Evolutionary conservation across 2,329 filamentous ascomycete species (phyloP).

Genomic region (Cercospora janseana): DNA sequence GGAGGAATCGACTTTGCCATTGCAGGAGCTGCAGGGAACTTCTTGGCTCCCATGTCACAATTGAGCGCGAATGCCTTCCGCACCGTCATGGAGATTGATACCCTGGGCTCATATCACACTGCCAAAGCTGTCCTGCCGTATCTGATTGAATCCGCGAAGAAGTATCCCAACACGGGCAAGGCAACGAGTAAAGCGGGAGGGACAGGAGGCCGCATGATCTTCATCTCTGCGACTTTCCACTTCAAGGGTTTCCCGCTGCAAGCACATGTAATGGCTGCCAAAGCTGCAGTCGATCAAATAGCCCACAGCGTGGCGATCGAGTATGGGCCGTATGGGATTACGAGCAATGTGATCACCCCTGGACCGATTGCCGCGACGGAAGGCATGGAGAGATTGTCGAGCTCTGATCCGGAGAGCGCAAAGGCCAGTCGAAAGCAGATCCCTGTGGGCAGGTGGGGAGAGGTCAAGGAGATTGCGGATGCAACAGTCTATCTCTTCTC

Average conservation of each 20-base stretch:
- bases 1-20: constrained; percentile 91
- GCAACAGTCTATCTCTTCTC: constrained; percentile 87
- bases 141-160: constrained; percentile 69
- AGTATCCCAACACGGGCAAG: constrained; percentile 60
- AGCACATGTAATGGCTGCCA: constrained; percentile 85
- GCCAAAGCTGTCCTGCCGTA: constrained; percentile 87
- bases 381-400: constrained; percentile 48
- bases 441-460: constrained; percentile 73
- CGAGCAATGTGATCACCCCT: constrained; percentile 83
- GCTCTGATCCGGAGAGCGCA: constrained; percentile 32
- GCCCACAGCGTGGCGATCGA: constrained; percentile 78
- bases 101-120: constrained; percentile 90
- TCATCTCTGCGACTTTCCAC: constrained; percentile 87
- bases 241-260: constrained; percentile 84
- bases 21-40: constrained; percentile 93
- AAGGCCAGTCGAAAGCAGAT: constrained; percentile 46
- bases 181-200: constrained; percentile 19
- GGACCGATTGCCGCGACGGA: constrained; percentile 86
- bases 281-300: constrained; percentile 85
- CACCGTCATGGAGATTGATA: constrained; percentile 92
- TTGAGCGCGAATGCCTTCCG: constrained; percentile 90
- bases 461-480: constrained; percentile 84
- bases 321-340: constrained; percentile 82
- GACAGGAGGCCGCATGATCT: constrained; percentile 81
- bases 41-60: constrained; percentile 78